These are phyloP conservation scores for Myxozyma lipomycoides DNA, from an alignment of 805 yeast genomes.

Conservation along the genomic window DNA sequence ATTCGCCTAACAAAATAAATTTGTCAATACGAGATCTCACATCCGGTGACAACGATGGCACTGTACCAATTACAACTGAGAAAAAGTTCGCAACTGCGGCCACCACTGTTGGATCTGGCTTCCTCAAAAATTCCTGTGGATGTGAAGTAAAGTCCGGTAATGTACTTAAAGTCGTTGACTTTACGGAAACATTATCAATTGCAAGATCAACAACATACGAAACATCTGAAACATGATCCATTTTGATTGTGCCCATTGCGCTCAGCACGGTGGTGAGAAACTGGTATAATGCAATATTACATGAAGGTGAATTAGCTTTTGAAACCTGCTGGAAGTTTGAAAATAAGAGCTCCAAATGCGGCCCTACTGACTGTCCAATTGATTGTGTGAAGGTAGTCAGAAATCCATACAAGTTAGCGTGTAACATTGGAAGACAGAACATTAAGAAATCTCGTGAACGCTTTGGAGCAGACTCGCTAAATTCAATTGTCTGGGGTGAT, in stretches of 20 bases:
- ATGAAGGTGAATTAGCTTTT: conserved; percentile 1
- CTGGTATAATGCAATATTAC: conserved; percentile 11
- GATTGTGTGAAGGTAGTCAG: conserved; percentile 7
- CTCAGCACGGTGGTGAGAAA: conserved; percentile 10
- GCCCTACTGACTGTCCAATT: conserved; percentile 13
- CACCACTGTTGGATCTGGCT: conserved; percentile 1
- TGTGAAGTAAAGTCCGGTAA: conserved; percentile 21
- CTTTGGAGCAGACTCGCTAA: conserved; percentile 10
- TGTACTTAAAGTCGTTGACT: conserved; percentile 1
- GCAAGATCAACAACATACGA: conserved; percentile 14
- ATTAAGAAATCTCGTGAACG: conserved; percentile 12
- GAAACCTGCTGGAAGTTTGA: conserved; percentile 4
- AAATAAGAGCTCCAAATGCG: conserved; percentile 5
- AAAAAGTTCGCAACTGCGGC: conserved; percentile 5
- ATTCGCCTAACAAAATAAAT: conserved; percentile 1
- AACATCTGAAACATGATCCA: conserved; percentile 5
- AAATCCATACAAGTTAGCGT: conserved; percentile 16
- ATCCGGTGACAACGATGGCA: conserved; percentile 18
- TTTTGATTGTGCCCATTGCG: conserved; percentile 7
- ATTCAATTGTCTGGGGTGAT: conserved; percentile 1
- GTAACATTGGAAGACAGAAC: conserved; percentile 11
- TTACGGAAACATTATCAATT: conserved; percentile 5
- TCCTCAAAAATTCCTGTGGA: conserved; percentile 7
- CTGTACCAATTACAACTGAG: conserved; percentile 9
- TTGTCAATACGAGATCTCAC: conserved; percentile 22